Base-by-base conservation (phyloP, 495 filamentous ascomycete species). In the Hypoxylon lenormandii region DNA sequence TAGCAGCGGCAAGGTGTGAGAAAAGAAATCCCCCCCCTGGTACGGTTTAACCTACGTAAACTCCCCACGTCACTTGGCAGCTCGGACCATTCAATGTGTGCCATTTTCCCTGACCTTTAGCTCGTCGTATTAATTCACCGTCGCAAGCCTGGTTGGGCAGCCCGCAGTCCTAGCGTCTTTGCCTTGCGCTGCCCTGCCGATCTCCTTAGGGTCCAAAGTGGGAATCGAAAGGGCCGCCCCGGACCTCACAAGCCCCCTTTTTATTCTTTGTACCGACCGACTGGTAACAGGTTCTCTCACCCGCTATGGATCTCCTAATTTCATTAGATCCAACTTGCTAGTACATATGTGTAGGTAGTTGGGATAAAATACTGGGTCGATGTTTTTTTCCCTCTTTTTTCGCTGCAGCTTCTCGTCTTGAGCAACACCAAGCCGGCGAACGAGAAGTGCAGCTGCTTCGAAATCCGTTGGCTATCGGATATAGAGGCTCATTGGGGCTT, bases 101-200 rank as follows among this genome's bases (percentile, higher is more conserved):
- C 23, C 5, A 59, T 49, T 63, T 49, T 63, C 61, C 68, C 68
- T 71, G 62, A 62, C 66, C 68, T 53, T 66, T 71, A 71, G 51
- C 46, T 66, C 37, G 61, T 19, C 10, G 57, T 71, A 66, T 71
- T 71, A 71, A 71, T 71, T 71, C 61, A 66, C 68, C 68, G 68
- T 63, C 48, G 52, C 16, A 54, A 19, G 62, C 42, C 61, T 60
- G 54, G 54, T 49, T 69, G 21, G 21, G 60, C 36, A 66, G 52
- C 66, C 68, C 68, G 60, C 36, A 66, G 57, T 71, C 68, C 68
- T 71, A 71, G 62, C 68, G 68, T 60, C 19, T 28, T 6, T 28
- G 26, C 26, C 26, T n/a, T 64, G 42, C 47, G 40, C 43, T 70
- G 61, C 68, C 62, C 52, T 71, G 68, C 51, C 68, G 68, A 71